Percentiles rank a stretch among this genome's conserved stretches.
These are phyloP conservation scores for Dicorynia guianensis DNA, from an alignment of 306 rosid species.

Conservation along the genomic window DNA sequence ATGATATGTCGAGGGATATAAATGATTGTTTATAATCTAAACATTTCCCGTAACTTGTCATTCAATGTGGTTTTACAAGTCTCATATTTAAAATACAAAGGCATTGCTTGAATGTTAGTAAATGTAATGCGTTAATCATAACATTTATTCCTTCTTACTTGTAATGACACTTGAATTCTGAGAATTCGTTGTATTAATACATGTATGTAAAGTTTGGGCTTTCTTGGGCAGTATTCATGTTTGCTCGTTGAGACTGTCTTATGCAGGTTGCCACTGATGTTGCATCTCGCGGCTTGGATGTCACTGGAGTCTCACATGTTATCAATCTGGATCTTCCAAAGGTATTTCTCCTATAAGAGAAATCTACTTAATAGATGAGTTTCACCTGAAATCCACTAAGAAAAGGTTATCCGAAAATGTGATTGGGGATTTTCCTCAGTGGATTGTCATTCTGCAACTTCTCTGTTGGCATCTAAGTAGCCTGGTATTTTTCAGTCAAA, in stretches of 20 bases:
- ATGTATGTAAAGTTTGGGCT: not conserved
- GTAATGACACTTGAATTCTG: constrained; percentile 20
- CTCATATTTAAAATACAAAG: constrained; percentile 4
- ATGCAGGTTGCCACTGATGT: constrained; percentile 91
- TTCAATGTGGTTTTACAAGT: constrained; percentile 18
- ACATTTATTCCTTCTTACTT: constrained; percentile 17
- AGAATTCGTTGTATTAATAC: not conserved
- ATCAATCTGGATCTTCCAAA: constrained; percentile 92
- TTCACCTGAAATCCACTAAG: constrained; percentile 34
- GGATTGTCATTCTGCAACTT: constrained; percentile 49
- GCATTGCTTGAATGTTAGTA: constrained; percentile 10
- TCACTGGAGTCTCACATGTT: constrained; percentile 89
- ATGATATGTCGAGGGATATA: not conserved
- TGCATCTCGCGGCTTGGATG: constrained; percentile 94
- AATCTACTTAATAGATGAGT: constrained; percentile 30
- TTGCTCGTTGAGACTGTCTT: constrained; percentile 31
- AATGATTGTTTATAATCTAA: not conserved
- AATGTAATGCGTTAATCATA: not conserved
- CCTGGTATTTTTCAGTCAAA: constrained; percentile 56
- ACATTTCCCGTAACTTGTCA: not conserved
- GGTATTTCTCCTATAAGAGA: constrained; percentile 53
- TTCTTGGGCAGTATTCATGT: constrained; percentile 1
- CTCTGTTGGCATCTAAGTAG: constrained; percentile 53
- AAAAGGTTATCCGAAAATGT: constrained; percentile 34
- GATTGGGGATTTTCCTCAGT: constrained; percentile 33